Percentiles rank a stretch among this genome's conserved stretches.
Conservation (phyloP, 257 asterid species). For the Prunella vulgaris region DNA sequence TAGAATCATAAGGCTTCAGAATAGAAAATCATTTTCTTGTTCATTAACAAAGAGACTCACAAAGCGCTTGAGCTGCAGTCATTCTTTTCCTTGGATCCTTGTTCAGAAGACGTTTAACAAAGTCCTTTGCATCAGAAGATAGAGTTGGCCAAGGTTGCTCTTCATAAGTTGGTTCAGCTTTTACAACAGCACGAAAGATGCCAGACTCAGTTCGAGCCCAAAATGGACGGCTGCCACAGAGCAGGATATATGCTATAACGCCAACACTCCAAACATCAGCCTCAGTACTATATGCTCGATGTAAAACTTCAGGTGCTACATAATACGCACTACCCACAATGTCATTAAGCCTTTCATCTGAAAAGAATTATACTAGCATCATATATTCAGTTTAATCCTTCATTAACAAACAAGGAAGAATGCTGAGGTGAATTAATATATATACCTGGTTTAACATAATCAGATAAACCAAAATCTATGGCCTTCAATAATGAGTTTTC, state of each 20-base stretch:
- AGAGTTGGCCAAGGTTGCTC: constrained; percentile 82
- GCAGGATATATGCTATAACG: constrained; percentile 71
- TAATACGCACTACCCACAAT: constrained; percentile 91
- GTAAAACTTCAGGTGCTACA: constrained; percentile 88
- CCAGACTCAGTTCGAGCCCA: constrained; percentile 95
- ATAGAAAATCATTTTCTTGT: background rate
- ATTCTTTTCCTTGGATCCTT: constrained; percentile 89
- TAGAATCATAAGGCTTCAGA: no score
- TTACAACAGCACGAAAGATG: constrained; percentile 71
- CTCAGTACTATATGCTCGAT: constrained; percentile 76
- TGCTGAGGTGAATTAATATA: background rate
- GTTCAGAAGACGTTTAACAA: constrained; percentile 60
- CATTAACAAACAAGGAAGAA: constrained; percentile 1
- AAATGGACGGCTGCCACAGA: constrained; percentile 87
- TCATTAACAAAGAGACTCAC: constrained; percentile 36
- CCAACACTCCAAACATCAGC: constrained; percentile 94
- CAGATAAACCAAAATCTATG: constrained; percentile 87
- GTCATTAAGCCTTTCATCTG: constrained; percentile 85
- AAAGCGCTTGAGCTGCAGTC: constrained; percentile 88
- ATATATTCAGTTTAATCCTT: background rate
- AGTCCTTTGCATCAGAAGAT: constrained; percentile 72
- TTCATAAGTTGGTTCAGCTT: constrained; percentile 77
- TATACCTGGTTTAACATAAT: constrained; percentile 80
- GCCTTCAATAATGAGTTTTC: constrained; percentile 74
- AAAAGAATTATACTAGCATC: constrained; percentile 12